Evolutionary conservation across 164 flowering plant species (phyloP).

Genomic region (Tinospora cordifolia): DNA sequence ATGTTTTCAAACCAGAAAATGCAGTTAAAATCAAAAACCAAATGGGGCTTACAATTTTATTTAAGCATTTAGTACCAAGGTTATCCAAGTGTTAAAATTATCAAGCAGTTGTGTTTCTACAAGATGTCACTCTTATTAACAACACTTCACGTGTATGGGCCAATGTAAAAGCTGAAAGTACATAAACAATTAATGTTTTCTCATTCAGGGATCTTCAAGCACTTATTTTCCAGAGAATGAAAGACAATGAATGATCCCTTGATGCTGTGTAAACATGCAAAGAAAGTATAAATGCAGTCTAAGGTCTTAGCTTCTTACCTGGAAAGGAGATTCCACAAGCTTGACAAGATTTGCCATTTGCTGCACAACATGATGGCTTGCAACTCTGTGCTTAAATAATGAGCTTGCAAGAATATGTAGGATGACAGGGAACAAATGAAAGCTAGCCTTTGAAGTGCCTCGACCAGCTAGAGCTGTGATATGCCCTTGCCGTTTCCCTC

Average conservation of each 20-base stretch:
- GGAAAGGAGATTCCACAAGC: conserved; percentile 72
- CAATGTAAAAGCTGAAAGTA: not conserved
- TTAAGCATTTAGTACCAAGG: not conserved
- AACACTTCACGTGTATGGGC: not conserved
- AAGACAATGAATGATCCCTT: not conserved
- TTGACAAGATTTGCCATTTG: conserved; percentile 70
- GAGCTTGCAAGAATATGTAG: conserved; percentile 84
- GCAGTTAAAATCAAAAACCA: no score
- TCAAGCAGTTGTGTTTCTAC: no score
- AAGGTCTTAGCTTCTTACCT: conserved; percentile 34
- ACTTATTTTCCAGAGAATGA: not conserved
- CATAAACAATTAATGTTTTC: not conserved
- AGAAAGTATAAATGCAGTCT: not conserved
- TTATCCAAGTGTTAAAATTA: no score
- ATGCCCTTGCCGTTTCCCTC: conserved; percentile 75
- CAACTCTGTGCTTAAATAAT: conserved; percentile 60
- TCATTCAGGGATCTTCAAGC: not conserved
- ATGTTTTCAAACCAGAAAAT: no score
- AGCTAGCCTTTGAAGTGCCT: conserved; percentile 48
- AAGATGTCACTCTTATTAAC: no score
- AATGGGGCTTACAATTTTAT: no score
- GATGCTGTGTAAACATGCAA: not conserved
- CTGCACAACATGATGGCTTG: conserved; percentile 54
- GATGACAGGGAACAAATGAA: conserved; percentile 77
- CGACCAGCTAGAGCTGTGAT: conserved; percentile 42